Evolutionary conservation across 2,329 filamentous ascomycete genomes (phyloP).

Genomic region (Claviceps sp.): DNA sequence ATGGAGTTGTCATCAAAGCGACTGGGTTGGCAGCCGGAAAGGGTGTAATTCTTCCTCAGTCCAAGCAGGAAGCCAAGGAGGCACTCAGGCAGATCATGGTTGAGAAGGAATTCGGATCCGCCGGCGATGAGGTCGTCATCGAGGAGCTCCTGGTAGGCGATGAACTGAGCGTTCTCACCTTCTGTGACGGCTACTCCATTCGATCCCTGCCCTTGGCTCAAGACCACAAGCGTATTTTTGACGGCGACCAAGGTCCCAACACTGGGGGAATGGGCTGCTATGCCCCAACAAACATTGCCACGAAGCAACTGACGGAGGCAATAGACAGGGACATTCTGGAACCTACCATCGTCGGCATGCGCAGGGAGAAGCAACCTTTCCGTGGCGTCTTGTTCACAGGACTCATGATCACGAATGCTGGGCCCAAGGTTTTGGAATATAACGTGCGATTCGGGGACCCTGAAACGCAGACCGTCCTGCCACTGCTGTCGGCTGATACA

Average conservation of each 20-base stretch:
- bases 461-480: constrained; percentile 76
- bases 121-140: constrained; percentile 84
- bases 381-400: constrained; percentile 73
- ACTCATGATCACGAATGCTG: constrained; percentile 77
- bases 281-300: constrained; percentile 72
- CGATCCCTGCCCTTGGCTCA: constrained; percentile 79
- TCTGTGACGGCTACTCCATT: constrained; percentile 80
- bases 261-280: constrained; percentile 98
- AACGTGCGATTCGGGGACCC: constrained; percentile 89
- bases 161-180: constrained; percentile 81
- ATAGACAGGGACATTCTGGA: constrained; percentile 76
- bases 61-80: constrained; percentile 67
- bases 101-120: constrained; percentile 69
- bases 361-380: constrained; percentile 61
- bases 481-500: constrained; percentile 61
- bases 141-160: constrained; percentile 89
- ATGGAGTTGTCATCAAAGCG: constrained; percentile 86
- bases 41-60: constrained; percentile 78
- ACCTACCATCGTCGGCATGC: constrained; percentile 82
- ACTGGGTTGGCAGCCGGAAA: constrained; percentile 87
- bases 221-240: constrained; percentile 90
- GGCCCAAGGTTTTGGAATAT: constrained; percentile 79
- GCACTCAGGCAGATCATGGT: constrained; percentile 87
- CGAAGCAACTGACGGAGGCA: constrained; percentile 58
- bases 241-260: constrained; percentile 82